These are phyloP conservation scores for Euphorbia tirucalli DNA, from an alignment of 345 rosid genomes.

Conservation along the genomic window DNA sequence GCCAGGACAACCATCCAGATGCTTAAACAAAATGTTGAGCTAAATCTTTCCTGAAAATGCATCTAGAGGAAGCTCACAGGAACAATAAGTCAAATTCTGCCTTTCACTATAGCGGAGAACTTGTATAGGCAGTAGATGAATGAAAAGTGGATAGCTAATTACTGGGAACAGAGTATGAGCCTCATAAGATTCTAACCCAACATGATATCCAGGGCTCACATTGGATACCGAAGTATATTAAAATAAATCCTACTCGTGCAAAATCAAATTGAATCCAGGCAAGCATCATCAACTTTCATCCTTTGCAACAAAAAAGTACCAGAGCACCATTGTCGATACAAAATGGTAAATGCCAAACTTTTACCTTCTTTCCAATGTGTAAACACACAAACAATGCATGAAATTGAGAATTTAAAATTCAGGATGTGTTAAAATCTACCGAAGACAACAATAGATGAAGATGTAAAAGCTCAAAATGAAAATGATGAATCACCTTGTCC, in stretches of 20 bases:
- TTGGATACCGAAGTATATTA: too few species aligned
- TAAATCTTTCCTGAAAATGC: not conserved
- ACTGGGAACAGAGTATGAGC: not conserved
- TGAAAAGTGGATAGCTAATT: not conserved
- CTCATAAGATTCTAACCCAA: not conserved
- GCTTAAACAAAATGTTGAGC: not conserved
- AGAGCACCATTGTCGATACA: not conserved
- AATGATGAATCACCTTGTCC: slow-evolving; percentile 59
- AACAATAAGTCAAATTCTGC: not conserved
- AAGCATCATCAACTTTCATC: not conserved
- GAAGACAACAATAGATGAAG: not conserved
- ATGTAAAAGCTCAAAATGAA: not conserved
- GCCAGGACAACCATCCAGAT: not conserved
- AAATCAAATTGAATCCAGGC: not conserved
- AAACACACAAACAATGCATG: not conserved
- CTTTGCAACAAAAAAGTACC: not conserved
- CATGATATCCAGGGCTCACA: not conserved
- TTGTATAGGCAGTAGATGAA: not conserved
- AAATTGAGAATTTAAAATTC: not conserved
- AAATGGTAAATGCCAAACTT: not conserved
- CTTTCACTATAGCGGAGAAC: not conserved
- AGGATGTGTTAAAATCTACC: not conserved
- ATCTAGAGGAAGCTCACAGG: not conserved
- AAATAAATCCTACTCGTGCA: not conserved
- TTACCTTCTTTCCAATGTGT: not conserved